Evolutionary conservation across 2,329 filamentous ascomycete genomes (phyloP).

Genomic region (Aspergillus puulaauensis): DNA sequence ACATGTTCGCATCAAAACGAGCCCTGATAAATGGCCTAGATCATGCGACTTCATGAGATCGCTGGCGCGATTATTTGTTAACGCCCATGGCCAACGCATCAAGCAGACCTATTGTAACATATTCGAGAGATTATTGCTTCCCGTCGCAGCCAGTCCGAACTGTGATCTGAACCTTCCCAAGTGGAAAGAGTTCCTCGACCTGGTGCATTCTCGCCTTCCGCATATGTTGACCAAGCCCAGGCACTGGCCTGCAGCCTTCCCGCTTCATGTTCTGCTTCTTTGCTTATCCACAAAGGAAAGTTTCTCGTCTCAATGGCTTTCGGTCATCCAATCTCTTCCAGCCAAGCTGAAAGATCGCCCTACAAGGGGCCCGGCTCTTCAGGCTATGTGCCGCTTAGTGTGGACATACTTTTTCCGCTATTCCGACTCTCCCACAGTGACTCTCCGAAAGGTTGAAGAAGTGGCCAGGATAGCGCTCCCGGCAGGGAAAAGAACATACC

Average conservation of each 20-base stretch:
- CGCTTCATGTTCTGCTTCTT: constrained; percentile 79
- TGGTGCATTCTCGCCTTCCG: constrained; percentile 73
- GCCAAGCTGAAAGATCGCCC: constrained; percentile 80
- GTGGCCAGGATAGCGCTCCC: constrained; percentile 83
- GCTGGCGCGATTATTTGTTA: constrained; percentile 77
- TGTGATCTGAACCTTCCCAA: constrained; percentile 75
- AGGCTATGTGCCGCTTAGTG: constrained; percentile 83
- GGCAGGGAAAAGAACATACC: constrained; percentile 72
- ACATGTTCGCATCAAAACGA: constrained; percentile 74
- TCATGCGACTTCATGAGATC: constrained; percentile 86
- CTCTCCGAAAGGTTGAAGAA: constrained; percentile 81
- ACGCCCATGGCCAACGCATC: constrained; percentile 81
- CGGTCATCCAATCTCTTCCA: constrained; percentile 74
- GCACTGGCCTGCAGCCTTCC: constrained; percentile 87
- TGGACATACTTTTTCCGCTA: constrained; percentile 94
- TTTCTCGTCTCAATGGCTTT: constrained; percentile 84
- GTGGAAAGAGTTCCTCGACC: constrained; percentile 82
- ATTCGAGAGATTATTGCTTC: constrained; percentile 80
- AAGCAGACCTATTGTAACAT: constrained; percentile 95
- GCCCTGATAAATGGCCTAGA: constrained; percentile 74
- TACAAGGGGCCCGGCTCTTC: constrained; percentile 75
- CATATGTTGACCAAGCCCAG: constrained; percentile 89
- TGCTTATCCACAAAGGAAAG: constrained; percentile 84
- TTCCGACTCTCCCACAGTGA: constrained; percentile 66
- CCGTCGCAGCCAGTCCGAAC: constrained; percentile 77